Evolutionary conservation across 2,329 filamentous ascomycete species (phyloP).

Genomic region (Curvularia lunata): DNA sequence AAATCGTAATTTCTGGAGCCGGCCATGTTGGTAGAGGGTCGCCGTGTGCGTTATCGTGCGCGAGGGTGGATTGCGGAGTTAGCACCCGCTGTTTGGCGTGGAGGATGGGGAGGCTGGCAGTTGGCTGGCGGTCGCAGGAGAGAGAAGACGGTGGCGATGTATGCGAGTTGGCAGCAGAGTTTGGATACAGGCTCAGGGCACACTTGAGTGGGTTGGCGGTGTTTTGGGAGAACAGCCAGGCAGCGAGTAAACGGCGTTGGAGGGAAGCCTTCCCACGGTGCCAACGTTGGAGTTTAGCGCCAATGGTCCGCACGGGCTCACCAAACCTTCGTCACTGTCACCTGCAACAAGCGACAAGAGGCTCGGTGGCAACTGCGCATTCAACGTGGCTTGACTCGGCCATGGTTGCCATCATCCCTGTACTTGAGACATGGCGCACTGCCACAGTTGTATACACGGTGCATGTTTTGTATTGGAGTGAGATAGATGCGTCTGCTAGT

Average conservation of each 20-base stretch:
- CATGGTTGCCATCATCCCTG: background rate
- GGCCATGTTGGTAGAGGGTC: constrained; percentile 68
- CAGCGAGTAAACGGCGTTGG: constrained; percentile 18
- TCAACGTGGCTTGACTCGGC: constrained; percentile 5
- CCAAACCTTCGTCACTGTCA: constrained; percentile 16
- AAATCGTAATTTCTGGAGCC: constrained; percentile 99
- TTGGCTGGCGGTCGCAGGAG: background rate
- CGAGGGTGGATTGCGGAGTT: constrained; percentile 31
- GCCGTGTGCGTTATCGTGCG: constrained; percentile 21
- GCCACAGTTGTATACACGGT: background rate
- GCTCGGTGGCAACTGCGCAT: constrained; percentile 13
- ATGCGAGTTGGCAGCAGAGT: background rate
- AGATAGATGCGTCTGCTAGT: constrained; percentile 1
- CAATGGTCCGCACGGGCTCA: constrained; percentile 19
- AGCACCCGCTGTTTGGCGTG: constrained; percentile 30
- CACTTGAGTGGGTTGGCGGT: constrained; percentile 5
- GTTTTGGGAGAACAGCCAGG: constrained; percentile 12
- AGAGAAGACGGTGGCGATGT: constrained; percentile 1
- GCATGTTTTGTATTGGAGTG: constrained; percentile 4
- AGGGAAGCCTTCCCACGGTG: constrained; percentile 15
- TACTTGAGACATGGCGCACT: background rate
- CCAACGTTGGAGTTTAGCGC: constrained; percentile 21
- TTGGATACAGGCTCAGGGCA: constrained; percentile 2
- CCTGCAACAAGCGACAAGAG: constrained; percentile 9
- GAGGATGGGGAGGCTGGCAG: constrained; percentile 18